phyloP scores from a whole-genome alignment of 163 green algal genomes.

The Smithsoniella earleae region DNA sequence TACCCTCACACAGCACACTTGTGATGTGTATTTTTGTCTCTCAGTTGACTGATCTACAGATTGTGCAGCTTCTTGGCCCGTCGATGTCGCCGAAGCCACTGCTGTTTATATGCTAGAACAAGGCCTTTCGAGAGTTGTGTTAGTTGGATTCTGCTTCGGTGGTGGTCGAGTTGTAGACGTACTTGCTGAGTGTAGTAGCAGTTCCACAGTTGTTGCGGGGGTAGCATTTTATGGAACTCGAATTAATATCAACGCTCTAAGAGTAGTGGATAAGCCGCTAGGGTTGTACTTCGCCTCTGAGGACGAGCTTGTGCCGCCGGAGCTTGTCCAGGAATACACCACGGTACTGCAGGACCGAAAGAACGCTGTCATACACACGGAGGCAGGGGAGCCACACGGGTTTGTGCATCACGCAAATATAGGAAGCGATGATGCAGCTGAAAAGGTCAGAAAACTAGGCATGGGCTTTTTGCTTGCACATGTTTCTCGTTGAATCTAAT shows the following conservation, averaged over 20 bases:
- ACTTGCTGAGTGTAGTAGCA: neutral
- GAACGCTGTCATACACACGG: neutral
- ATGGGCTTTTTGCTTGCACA: too few relatives aligned
- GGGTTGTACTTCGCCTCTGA: neutral
- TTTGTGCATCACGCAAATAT: slow-evolving; percentile 24
- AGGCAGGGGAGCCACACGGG: neutral
- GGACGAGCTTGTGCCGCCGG: neutral
- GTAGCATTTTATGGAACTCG: slow-evolving; percentile 2
- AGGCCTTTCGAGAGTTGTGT: neutral
- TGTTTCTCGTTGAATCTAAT: too few relatives aligned
- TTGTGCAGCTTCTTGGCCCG: neutral
- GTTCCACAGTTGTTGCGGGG: neutral
- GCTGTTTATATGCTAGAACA: neutral
- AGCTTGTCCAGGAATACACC: neutral
- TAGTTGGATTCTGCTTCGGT: slow-evolving; percentile 8
- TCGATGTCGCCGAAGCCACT: neutral
- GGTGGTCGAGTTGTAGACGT: neutral
- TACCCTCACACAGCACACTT: too few relatives aligned
- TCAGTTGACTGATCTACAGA: too few relatives aligned
- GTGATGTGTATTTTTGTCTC: too few relatives aligned
- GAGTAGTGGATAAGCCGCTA: neutral
- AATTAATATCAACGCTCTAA: neutral
- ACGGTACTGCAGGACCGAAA: neutral
- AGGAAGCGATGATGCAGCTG: too few relatives aligned
- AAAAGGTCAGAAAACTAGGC: too few relatives aligned